A percentile compares a stretch with the other conserved stretches of the same genome.
phyloP scores from a whole-genome alignment of 306 rosid species.

The Cicer cuneatum region DNA sequence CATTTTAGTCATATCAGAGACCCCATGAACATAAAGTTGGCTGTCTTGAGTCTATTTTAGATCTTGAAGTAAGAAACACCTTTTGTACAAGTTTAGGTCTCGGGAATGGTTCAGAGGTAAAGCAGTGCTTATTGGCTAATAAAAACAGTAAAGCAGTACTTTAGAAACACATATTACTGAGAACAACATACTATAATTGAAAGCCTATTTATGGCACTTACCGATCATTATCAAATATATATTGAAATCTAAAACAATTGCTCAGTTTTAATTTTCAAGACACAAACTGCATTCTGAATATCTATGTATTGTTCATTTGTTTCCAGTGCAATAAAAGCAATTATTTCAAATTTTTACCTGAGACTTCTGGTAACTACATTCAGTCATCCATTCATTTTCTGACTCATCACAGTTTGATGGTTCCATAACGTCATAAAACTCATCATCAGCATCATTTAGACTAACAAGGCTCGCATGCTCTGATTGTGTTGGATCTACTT shows the following conservation, averaged over 20 bases:
- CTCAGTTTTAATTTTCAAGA: conserved; percentile 33
- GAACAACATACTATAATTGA: conserved; percentile 31
- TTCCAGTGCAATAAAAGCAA: conserved; percentile 34
- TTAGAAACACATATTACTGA: conserved; percentile 2
- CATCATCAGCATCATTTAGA: conserved; percentile 68
- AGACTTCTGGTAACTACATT: conserved; percentile 51
- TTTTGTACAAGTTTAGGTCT: conserved; percentile 19
- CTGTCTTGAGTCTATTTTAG: conserved; percentile 4
- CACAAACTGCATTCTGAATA: conserved; percentile 18
- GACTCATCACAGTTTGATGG: conserved; percentile 64
- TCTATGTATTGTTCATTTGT: conserved; percentile 19
- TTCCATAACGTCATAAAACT: conserved; percentile 90
- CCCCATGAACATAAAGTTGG: conserved; percentile 1
- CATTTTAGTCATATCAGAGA: conserved; percentile 23
- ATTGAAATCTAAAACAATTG: conserved; percentile 5
- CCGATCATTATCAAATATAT: conserved; percentile 16
- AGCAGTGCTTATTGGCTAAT: conserved; percentile 4
- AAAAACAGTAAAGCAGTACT: conserved; percentile 11
- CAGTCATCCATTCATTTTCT: conserved; percentile 80
- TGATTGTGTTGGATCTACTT: conserved; percentile 56
- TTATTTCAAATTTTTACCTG: conserved; percentile 52
- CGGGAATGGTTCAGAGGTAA: conserved; percentile 2
- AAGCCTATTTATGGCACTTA: conserved; percentile 31
- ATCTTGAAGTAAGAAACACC: conserved; percentile 17
- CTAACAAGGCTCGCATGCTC: conserved; percentile 62